Percentiles rank a stretch among this genome's conserved stretches.
These are phyloP conservation scores for Trichoderma sp. DNA, from an alignment of 2,329 filamentous ascomycete genomes.

Conservation along the genomic window DNA sequence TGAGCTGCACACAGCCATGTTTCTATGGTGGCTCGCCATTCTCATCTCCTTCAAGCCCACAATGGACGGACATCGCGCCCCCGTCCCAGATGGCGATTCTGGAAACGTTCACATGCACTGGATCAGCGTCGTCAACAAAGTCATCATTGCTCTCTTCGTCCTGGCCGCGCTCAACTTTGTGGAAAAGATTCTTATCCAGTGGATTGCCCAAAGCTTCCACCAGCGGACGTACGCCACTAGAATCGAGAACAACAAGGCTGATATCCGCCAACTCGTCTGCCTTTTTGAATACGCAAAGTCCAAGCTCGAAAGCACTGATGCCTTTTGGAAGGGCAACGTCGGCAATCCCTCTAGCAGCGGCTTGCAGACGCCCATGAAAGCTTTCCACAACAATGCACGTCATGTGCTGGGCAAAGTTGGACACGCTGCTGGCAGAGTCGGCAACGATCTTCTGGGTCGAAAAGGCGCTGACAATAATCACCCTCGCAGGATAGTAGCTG, in stretches of 20 bases:
- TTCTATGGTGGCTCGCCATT: slow-evolving; percentile 88
- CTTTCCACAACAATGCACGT: slow-evolving; percentile 72
- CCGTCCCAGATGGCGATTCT: slow-evolving; percentile 29
- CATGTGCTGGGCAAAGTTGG: slow-evolving; percentile 76
- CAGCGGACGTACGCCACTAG: slow-evolving; percentile 84
- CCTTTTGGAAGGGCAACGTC: slow-evolving; percentile 44
- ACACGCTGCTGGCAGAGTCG: slow-evolving; percentile 79
- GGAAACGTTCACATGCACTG: slow-evolving; percentile 58
- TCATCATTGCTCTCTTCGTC: slow-evolving; percentile 82
- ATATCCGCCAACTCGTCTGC: slow-evolving; percentile 61
- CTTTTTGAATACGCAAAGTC: slow-evolving; percentile 73
- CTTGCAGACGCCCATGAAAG: slow-evolving; percentile 68
- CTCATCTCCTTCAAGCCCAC: slow-evolving; percentile 83
- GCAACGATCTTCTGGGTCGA: slow-evolving; percentile 86
- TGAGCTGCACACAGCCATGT: slow-evolving; percentile 80
- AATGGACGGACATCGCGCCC: slow-evolving; percentile 58
- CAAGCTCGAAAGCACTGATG: slow-evolving; percentile 55
- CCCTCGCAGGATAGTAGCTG: slow-evolving; percentile 78
- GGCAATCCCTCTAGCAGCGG: slow-evolving; percentile 51
- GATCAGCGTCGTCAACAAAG: slow-evolving; percentile 78
- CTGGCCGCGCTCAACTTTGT: slow-evolving; percentile 75
- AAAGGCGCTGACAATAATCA: slow-evolving; percentile 64
- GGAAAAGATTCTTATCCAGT: slow-evolving; percentile 91
- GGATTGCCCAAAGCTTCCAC: slow-evolving; percentile 93
- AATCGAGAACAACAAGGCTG: slow-evolving; percentile 89